A percentile compares a stretch with the other conserved stretches of the same genome.
These are phyloP conservation scores for Fusarium devonianum DNA, from an alignment of 2,329 filamentous ascomycete genomes.

Conservation along the genomic window DNA sequence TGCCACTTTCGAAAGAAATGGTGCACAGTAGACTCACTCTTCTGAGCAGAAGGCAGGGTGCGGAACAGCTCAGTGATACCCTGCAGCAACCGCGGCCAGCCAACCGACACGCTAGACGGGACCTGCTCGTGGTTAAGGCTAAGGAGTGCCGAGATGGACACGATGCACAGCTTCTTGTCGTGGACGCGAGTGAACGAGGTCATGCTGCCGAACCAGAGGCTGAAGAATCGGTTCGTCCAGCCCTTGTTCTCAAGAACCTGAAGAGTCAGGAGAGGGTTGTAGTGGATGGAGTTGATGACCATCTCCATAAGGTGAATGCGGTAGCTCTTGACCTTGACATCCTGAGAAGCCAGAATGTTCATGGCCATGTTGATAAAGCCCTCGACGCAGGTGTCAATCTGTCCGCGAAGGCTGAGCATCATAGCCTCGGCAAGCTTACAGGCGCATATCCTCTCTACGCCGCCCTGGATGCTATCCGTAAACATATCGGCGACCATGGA, in stretches of 20 bases:
- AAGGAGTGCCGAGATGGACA: conserved; percentile 87
- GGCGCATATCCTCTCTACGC: conserved; percentile 93
- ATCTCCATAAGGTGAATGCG: conserved; percentile 98
- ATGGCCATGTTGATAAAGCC: conserved; percentile 92
- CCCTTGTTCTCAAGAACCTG: conserved; percentile 87
- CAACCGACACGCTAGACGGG: conserved; percentile 89
- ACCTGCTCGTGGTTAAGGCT: conserved; percentile 82
- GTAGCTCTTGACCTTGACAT: conserved; percentile 90
- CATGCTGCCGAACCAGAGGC: conserved; percentile 96
- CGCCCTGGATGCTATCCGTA: conserved; percentile 87
- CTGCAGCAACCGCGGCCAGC: conserved; percentile 89
- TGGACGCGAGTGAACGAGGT: conserved; percentile 92
- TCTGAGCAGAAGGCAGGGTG: conserved; percentile 84
- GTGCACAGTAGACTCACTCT: conserved; percentile 66
- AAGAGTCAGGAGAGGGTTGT: conserved; percentile 86
- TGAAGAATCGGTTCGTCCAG: conserved; percentile 99
- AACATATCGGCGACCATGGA: conserved; percentile 98
- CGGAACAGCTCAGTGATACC: conserved; percentile 93
- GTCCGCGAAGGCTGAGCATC: conserved; percentile 91
- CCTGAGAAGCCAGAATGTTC: conserved; percentile 75
- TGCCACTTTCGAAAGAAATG: too few relatives aligned
- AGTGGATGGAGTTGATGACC: conserved; percentile 97
- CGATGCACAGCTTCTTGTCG: conserved; percentile 98
- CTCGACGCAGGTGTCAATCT: conserved; percentile 86
- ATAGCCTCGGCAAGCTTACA: conserved; percentile 97